A percentile compares a stretch with the other conserved stretches of the same genome.
Conservation (phyloP, 495 filamentous ascomycete species). For the Daldinia concentrica region DNA sequence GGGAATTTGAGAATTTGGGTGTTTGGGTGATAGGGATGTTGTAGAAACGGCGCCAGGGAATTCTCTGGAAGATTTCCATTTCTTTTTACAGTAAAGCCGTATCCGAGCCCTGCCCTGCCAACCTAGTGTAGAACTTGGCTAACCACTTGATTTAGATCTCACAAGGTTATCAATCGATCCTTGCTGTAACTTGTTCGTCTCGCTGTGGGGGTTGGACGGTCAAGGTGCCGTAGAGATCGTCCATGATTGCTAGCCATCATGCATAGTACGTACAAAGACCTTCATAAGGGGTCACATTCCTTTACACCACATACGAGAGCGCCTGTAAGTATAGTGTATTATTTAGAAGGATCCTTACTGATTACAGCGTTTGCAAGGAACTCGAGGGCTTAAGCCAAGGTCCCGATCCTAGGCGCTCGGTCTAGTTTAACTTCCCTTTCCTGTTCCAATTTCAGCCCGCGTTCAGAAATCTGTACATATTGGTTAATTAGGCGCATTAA, state of each 20-base stretch:
- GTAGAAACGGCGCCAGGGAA: constrained; percentile 33
- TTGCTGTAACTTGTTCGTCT: constrained; percentile 30
- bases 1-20: no score
- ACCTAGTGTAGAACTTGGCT: constrained; percentile 26
- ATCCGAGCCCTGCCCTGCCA: constrained; percentile 35
- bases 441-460: constrained; percentile 33
- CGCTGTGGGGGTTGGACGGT: constrained; percentile 33
- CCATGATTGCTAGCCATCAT: constrained; percentile 16
- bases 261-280: not conserved
- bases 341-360: constrained; percentile 26
- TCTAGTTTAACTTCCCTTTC: constrained; percentile 24
- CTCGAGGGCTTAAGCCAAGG: constrained; percentile 35
- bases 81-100: constrained; percentile 38
- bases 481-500: constrained; percentile 39
- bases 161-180: constrained; percentile 41
- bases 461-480: constrained; percentile 21
- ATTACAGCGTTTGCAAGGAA: constrained; percentile 13
- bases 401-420: constrained; percentile 36
- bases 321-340: constrained; percentile 10
- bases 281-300: constrained; percentile 31
- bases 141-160: constrained; percentile 39
- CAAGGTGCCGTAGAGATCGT: constrained; percentile 32
- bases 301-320: constrained; percentile 6
- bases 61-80: constrained; percentile 44
- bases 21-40: not conserved